Evolutionary conservation across 2,329 filamentous ascomycete species (phyloP), one percentile per base, ranked within the genome.

Genomic region (Ophiostoma populinum): DNA sequence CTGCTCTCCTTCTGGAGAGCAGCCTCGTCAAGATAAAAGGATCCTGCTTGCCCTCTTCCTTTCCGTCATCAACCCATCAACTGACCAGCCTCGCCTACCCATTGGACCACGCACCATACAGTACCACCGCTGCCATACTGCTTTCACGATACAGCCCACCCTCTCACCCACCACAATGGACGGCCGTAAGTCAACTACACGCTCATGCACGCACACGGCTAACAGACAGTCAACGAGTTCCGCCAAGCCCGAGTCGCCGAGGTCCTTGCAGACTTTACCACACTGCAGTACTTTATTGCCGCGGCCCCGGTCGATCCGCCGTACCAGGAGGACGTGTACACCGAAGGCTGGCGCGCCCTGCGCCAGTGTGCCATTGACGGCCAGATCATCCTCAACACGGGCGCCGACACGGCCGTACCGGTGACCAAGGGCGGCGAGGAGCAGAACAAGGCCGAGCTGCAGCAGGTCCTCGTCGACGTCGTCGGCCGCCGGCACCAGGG

Each of bases 301-400:
- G 61, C 62, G 8, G 65, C 58, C 7, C 66, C 67, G 10, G 59
- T 59, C 36, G 60, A 70, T n/a, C 68, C 72, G 7, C 47, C 53
- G 4, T 54, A 70, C 51, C 54, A 57, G 38, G 62, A 67, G 35
- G 72, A 76, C 47, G 71, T 73, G 47, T 67, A 70, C 52, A 71
- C 70, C 10, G 69, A 74, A 42, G 72, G 71, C 16, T 77, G 70
- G 69, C 61, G 65, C 5, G 63, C 63, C 12, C 55, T 77, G 34
- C 64, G 71, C 27, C 71, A 77, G 53, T 75, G 70, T 54, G 58
- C 62, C 34, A 48, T 72, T 27, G 72, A 76, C 45, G 71, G 71
- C 6, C 70, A 73, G 47, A 62, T 73, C 52, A 75, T 77, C 43
- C 61, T 76, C 41, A 70, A 75, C 47, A 70, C 67, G 46, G 70